Conservation (phyloP, 139 green algal species). For the Dunaliella sp. region DNA sequence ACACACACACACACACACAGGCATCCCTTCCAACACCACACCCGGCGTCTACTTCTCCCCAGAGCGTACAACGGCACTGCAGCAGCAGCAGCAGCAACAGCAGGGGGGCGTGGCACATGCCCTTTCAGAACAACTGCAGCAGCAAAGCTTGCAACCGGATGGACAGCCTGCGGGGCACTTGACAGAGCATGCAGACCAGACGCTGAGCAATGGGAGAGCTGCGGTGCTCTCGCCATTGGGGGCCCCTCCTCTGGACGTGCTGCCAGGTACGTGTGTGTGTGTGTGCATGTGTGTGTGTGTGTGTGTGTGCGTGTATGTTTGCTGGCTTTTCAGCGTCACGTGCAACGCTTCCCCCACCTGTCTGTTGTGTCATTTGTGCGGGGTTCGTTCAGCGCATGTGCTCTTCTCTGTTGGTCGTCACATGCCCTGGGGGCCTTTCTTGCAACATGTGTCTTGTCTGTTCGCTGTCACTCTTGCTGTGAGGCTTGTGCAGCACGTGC, state of each 20-base stretch:
- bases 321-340: no score
- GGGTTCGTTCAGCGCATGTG: no score
- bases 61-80: not conserved
- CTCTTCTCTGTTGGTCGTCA: no score
- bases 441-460: no score
- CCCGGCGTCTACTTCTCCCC: constrained; percentile 28
- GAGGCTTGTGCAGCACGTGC: no score
- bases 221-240: not conserved
- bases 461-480: no score
- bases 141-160: not conserved
- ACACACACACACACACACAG: not conserved
- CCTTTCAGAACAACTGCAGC: not conserved
- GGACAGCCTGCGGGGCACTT: not conserved
- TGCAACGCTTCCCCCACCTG: no score
- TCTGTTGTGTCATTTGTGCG: no score
- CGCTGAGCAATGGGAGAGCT: not conserved
- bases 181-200: not conserved
- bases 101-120: not conserved
- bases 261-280: no score
- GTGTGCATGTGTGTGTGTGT: not conserved
- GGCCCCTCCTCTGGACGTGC: not conserved
- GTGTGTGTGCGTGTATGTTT: not conserved
- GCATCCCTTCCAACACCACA: constrained; percentile 13
- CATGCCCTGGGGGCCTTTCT: no score
- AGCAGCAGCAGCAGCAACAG: not conserved